Evolutionary conservation across 192 early-diverging fungal genomes (phyloP), one percentile per base, ranked within the genome.

Genomic region (Chytriomyces hyalinus): DNA sequence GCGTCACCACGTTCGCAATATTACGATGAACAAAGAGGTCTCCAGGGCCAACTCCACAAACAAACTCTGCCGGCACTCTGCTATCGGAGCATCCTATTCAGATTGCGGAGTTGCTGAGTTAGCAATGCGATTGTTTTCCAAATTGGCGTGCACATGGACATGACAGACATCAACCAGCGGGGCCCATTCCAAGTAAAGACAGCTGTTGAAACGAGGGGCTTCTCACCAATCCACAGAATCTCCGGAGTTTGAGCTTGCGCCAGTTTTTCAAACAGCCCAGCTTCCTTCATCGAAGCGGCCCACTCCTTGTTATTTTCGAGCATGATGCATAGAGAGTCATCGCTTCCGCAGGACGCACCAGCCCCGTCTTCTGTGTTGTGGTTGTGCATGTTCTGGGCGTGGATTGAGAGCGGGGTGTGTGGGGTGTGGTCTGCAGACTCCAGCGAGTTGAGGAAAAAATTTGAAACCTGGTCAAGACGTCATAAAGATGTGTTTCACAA

Each of bases 11-110:
- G 85, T 98, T 98, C 76, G 96, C 97, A 70, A 99, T 97, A 87
- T 98, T 99, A 78, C 97, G 89, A 85, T 97, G 96, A 10, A 97
- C 93, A 84, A 99, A 99, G 47, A 98, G 85, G 71, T 97, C 94
- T 17, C 96, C 96, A 10, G 92, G 91, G 36, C 85, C 78, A 4
- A 88, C 68, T 2, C 81, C 81, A 53, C 82, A 65, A 60, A 97
- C 79, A 46, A 91, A 85, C 65, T 96, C 93, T 45, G 94, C 92
- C 45, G 94, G 92, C 28, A 97, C 93, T 73, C 97, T 93, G 28
- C 96, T 96, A 81, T 98, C 97, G 10, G 93, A 91, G 85, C 97
- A 99, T 0, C 77, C 76, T 78, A n/a, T 46, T 47, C 5, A 2
- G n/a, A 24, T 10, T 11, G n/a, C 20, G 43, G 26, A 28, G 26